Evolutionary conservation across 2,329 filamentous ascomycete species (phyloP), one percentile per base, ranked within the genome.

Genomic region (Colletotrichum simmondsii): DNA sequence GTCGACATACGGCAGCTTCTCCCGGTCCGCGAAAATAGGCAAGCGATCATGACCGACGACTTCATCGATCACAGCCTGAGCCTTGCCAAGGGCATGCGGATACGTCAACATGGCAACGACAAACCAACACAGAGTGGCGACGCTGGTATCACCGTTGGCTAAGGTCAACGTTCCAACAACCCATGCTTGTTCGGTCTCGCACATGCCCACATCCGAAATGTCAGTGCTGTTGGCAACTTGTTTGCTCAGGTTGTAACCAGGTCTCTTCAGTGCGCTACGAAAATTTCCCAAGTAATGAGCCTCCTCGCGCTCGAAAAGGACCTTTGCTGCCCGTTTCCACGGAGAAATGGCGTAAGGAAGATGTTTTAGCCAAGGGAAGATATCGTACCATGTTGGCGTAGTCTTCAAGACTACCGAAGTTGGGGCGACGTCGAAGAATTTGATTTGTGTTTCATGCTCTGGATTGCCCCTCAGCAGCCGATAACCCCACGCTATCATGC

Each of bases 51-150:
- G 60, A 0, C 85, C 78, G 0, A 80, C 79, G 4, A 85, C 80
- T 0, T 76, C 71, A 68, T 87, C 84, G 8, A 87, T 77, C 46
- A 83, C 77, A 19, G 76, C 73, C 66, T 85, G 84, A 0, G 86
- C 86, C 65, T 81, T 84, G 12, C 54, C 35, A 7, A 81, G 76
- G 32, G 74, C 79, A 4, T 64, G 60, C 1, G 57, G 46, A 5
- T 75, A 46, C 8, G 76, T 76, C 32, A 80, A 64, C 72, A 79
- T 81, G 2, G 80, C 78, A 2, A 80, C 75, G 16, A 81, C 69
- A 42, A 82, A 79, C 73, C 79, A 82, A 22, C 42, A 54, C 4
- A 71, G 56, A 6, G 54, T 42, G 10, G 37, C 24, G 1, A 60
- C 57, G 19, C 22, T 68, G 1, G 64, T 71, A 7, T 71, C 63